Evolutionary conservation across 2,329 filamentous ascomycete genomes (phyloP).

Genomic region (Cadophora luteo-olivacea): DNA sequence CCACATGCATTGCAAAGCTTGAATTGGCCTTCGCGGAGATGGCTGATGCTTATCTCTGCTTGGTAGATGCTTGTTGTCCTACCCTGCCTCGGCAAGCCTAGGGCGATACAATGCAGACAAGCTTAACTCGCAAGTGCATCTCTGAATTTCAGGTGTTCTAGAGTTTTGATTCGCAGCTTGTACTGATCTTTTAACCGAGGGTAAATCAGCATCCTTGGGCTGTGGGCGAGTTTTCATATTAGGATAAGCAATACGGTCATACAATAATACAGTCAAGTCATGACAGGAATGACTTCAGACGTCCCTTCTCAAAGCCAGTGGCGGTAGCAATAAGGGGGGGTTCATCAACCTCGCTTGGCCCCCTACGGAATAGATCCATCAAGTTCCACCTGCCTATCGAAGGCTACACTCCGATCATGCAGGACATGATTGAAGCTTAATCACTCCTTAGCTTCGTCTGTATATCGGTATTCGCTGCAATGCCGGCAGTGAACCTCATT

Average conservation of each 20-base stretch:
- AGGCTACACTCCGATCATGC: constrained; percentile 18
- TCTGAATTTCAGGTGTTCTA: background rate
- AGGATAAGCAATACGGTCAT: background rate
- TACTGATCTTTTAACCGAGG: background rate
- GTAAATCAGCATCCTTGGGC: background rate
- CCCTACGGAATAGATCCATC: background rate
- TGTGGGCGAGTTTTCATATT: background rate
- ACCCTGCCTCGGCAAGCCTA: constrained; percentile 13
- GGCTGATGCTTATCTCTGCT: constrained; percentile 20
- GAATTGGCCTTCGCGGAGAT: constrained; percentile 7
- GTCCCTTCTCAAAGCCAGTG: constrained; percentile 1
- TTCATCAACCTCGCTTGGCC: background rate
- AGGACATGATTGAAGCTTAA: constrained; percentile 21
- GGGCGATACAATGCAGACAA: background rate
- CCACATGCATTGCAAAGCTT: constrained; percentile 20
- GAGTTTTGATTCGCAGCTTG: constrained; percentile 11
- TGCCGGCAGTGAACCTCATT: constrained; percentile 23
- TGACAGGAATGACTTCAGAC: background rate
- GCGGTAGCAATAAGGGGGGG: background rate
- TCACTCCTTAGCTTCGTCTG: background rate
- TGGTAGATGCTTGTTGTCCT: constrained; percentile 20
- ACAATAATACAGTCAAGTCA: background rate
- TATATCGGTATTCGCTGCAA: constrained; percentile 16
- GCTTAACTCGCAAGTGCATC: background rate
- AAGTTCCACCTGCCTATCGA: constrained; percentile 26